Evolutionary conservation across 345 rosid genomes (phyloP).

Genomic region (Mangifera indica): DNA sequence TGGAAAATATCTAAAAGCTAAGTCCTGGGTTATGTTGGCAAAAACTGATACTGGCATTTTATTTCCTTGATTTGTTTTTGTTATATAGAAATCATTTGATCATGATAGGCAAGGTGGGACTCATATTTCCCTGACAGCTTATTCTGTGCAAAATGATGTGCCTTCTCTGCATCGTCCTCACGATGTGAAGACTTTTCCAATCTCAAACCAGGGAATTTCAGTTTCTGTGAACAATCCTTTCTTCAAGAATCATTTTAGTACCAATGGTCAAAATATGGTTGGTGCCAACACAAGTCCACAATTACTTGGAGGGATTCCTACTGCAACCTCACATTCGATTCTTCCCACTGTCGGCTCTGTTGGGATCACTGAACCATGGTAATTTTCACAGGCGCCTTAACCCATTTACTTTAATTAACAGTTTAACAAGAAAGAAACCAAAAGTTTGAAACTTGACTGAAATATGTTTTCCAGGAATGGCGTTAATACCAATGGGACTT

Average conservation of each 20-base stretch:
- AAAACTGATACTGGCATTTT: conserved; percentile 14
- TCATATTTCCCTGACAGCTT: conserved; percentile 35
- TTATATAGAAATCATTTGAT: conserved; percentile 36
- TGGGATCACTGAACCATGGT: conserved; percentile 48
- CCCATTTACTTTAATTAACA: background rate
- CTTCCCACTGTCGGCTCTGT: conserved; percentile 40
- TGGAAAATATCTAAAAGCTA: background rate
- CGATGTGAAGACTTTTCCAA: conserved; percentile 40
- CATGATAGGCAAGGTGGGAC: conserved; percentile 33
- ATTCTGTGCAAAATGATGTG: conserved; percentile 31
- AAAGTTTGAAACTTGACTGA: conserved; percentile 4
- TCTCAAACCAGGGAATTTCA: conserved; percentile 27
- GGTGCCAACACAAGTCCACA: conserved; percentile 33
- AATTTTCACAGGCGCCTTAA: conserved; percentile 4
- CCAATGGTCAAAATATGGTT: conserved; percentile 24
- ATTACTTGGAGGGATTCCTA: conserved; percentile 47
- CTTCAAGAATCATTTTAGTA: conserved; percentile 34
- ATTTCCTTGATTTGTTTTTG: conserved; percentile 17
- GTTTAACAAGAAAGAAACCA: background rate
- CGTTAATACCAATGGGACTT: conserved; percentile 35
- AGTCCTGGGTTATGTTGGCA: background rate
- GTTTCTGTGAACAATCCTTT: conserved; percentile 32
- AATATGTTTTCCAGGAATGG: conserved; percentile 33
- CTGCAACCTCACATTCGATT: conserved; percentile 32
- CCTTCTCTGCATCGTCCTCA: conserved; percentile 24